Evolutionary conservation across 164 flowering plant species (phyloP), one percentile per base, ranked within the genome.

Genomic region (Buxus sempervirens): DNA sequence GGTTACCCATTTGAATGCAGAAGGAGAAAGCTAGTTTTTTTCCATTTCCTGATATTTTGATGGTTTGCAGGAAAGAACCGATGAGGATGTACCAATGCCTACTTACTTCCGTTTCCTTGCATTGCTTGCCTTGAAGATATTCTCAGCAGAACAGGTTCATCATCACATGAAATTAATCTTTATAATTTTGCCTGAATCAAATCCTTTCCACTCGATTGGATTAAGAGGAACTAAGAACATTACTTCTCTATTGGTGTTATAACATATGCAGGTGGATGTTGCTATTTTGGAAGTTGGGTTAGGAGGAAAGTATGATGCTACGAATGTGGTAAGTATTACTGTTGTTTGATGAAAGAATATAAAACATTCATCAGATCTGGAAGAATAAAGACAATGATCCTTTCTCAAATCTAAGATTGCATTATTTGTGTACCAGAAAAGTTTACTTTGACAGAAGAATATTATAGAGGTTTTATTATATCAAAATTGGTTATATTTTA

Each of bases 221-320:
- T 42, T 21, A 63, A 58, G 62, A 57, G 58, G 49, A 56, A 63
- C 22, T 0, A 26, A 49, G 24, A 15, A 9, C 10, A 36, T 64
- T 9, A 18, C 20, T 16, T n/a, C 60, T 64, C 38, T 62, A 22
- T 49, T 16, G 21, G 54, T 60, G 49, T 38, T 23, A 38, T 63
- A 25, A 14, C 25, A 67, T 55, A 26, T 77, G 70, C 85, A 90
- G 99, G 97, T 96, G 23, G 97, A 96, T 87, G 99, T 90, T 74
- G 96, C 88, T 67, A 90, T 96, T 54, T 65, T 96, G 85, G 99
- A 96, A 83, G 99, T 96, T 70, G 98, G 99, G 5, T 79, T 96
- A 76, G 99, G 99, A 24, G 99, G 99, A 75, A 87, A 70, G 76
- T 91, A 82, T 79, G 99, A 93, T 81, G 91, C 99, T 51, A 96